These are phyloP conservation scores for Rhodotorula sp. DNA, from an alignment of 1,284 basidiomycete species.

Conservation along the genomic window DNA sequence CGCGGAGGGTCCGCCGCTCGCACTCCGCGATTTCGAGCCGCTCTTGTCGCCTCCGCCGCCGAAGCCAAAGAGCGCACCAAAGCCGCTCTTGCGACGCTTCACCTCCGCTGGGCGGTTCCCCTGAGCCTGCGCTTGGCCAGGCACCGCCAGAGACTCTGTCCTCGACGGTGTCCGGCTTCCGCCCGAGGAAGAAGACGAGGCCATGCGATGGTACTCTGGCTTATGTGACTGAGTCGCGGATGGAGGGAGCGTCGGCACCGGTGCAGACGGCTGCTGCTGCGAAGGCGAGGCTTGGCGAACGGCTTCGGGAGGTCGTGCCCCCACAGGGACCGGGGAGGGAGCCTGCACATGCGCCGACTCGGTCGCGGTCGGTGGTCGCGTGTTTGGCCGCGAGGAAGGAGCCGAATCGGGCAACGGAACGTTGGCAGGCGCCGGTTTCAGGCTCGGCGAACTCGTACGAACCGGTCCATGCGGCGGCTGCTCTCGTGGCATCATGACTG, in stretches of 20 bases:
- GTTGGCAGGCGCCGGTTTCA: neutral
- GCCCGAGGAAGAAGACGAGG: neutral
- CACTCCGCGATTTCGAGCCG: neutral
- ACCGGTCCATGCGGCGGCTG: too few relatives aligned
- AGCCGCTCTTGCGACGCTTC: slow-evolving; percentile 26
- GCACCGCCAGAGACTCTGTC: neutral
- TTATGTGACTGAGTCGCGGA: neutral
- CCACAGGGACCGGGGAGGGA: neutral
- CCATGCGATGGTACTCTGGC: neutral
- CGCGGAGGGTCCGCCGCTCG: neutral
- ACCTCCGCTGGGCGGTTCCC: neutral
- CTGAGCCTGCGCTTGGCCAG: too few relatives aligned
- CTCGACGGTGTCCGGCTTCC: neutral
- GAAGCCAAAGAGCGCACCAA: slow-evolving; percentile 16
- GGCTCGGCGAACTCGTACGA: neutral
- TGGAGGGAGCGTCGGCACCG: neutral
- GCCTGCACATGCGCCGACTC: too few relatives aligned
- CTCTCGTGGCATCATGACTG: too few relatives aligned
- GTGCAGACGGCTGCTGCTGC: neutral
- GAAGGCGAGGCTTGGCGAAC: neutral
- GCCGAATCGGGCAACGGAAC: slow-evolving; percentile 2
- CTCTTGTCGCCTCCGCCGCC: slow-evolving; percentile 4
- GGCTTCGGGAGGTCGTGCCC: neutral
- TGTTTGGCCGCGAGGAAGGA: neutral
- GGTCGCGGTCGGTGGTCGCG: too few relatives aligned